phyloP scores from a whole-genome alignment of 1,284 basidiomycete genomes.

The Apiotrichum brassicae region DNA sequence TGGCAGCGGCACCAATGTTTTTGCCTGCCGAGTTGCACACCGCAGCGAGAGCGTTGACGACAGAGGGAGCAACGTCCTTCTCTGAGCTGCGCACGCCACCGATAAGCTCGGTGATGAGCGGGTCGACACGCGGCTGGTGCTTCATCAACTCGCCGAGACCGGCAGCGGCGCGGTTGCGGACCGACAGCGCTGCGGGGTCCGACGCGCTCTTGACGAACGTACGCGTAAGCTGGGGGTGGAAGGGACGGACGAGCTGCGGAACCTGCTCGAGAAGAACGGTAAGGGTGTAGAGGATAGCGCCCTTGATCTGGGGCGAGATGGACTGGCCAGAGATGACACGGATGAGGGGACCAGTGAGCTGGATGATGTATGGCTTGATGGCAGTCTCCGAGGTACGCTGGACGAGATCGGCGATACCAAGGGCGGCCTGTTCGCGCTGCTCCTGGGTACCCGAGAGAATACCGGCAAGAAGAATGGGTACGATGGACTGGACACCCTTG shows the following conservation, averaged over 20 bases:
- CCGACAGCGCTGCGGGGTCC: slow-evolving; percentile 70
- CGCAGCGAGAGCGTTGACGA: slow-evolving; percentile 67
- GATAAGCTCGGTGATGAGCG: slow-evolving; percentile 77
- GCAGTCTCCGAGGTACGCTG: slow-evolving; percentile 80
- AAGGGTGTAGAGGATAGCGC: slow-evolving; percentile 75
- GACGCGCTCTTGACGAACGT: slow-evolving; percentile 92
- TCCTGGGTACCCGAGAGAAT: slow-evolving; percentile 51
- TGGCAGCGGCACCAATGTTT: slow-evolving; percentile 70
- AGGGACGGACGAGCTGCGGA: slow-evolving; percentile 86
- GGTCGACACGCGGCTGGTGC: slow-evolving; percentile 58
- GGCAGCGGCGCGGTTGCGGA: slow-evolving; percentile 73
- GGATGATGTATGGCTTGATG: slow-evolving; percentile 94
- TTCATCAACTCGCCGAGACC: slow-evolving; percentile 91
- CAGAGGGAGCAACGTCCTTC: slow-evolving; percentile 66
- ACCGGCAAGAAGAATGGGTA: slow-evolving; percentile 85
- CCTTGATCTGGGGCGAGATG: slow-evolving; percentile 85
- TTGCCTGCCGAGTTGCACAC: slow-evolving; percentile 67
- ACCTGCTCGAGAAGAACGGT: slow-evolving; percentile 75
- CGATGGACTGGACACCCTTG: slow-evolving; percentile 81
- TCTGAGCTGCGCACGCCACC: slow-evolving; percentile 55
- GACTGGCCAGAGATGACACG: slow-evolving; percentile 81
- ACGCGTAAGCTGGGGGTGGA: slow-evolving; percentile 95
- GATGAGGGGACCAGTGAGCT: slow-evolving; percentile 93
- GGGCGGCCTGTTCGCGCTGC: slow-evolving; percentile 78
- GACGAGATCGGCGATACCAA: slow-evolving; percentile 89